Conservation (phyloP, 2,329 filamentous ascomycete genomes). For the Talaromyces sp. region DNA sequence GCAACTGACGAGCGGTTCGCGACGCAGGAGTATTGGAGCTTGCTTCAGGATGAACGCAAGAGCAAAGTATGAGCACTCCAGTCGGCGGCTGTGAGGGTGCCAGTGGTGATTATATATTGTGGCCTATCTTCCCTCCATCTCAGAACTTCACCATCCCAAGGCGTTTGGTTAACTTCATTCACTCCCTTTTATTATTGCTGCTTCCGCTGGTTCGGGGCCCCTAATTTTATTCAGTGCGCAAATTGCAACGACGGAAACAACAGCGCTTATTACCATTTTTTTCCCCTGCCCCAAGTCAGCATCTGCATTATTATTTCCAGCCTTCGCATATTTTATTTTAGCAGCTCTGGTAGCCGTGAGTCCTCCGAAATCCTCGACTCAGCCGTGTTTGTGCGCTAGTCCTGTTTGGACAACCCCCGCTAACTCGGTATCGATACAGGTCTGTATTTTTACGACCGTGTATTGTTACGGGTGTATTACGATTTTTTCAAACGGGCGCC, state of each 20-base stretch:
- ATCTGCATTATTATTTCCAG: not conserved
- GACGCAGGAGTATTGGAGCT: constrained; percentile 7
- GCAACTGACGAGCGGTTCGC: constrained; percentile 5
- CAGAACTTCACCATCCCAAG: not conserved
- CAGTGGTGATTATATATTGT: constrained; percentile 6
- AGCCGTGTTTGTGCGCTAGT: not conserved
- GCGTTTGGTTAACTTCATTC: not conserved
- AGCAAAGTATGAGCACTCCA: not conserved
- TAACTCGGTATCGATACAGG: not conserved
- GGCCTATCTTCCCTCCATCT: not conserved
- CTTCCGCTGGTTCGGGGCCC: constrained; percentile 5
- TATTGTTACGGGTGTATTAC: constrained; percentile 5
- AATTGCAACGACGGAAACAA: not conserved
- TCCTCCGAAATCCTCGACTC: not conserved
- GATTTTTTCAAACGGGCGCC: constrained; percentile 3
- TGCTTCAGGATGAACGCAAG: constrained; percentile 14
- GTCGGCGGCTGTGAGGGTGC: constrained; percentile 3
- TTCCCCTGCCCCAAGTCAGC: not conserved
- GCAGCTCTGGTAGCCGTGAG: constrained; percentile 5
- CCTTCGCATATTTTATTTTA: not conserved
- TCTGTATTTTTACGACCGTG: constrained; percentile 1
- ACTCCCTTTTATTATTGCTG: not conserved
- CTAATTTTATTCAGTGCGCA: not conserved
- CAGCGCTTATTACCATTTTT: not conserved
- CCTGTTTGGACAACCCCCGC: not conserved